Conservation (phyloP, 768 basidiomycete genomes). For the Boletus insuetus region DNA sequence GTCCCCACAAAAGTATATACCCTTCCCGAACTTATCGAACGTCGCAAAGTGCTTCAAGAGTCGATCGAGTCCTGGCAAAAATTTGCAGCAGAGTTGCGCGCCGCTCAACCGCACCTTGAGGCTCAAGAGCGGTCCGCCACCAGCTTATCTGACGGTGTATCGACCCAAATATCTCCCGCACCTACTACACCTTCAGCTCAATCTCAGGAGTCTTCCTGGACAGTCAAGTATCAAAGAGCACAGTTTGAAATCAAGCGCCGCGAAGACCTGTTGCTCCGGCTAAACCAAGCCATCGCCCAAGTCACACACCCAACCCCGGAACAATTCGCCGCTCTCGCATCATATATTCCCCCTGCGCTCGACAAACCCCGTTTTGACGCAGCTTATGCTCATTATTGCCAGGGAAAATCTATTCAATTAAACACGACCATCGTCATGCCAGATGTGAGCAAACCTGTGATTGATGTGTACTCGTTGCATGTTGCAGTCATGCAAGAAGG, state of each 20-base stretch:
- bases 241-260: constrained; percentile 32
- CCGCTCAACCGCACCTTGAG: constrained; percentile 13
- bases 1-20: constrained; percentile 21
- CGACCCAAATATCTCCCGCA: background rate
- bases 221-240: constrained; percentile 19
- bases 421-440: constrained; percentile 31
- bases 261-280: constrained; percentile 25
- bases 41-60: constrained; percentile 23
- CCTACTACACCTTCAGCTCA: constrained; percentile 1
- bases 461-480: constrained; percentile 31
- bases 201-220: constrained; percentile 20
- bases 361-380: constrained; percentile 28
- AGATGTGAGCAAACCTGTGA: constrained; percentile 21
- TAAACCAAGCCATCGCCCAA: constrained; percentile 29
- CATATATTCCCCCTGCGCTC: constrained; percentile 29
- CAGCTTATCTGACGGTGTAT: background rate
- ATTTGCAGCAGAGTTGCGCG: constrained; percentile 18
- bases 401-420: constrained; percentile 23
- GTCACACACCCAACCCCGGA: constrained; percentile 21
- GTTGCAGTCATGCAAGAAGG: constrained; percentile 34
- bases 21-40: constrained; percentile 26
- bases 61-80: constrained; percentile 25
- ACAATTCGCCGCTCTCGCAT: constrained; percentile 24
- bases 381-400: constrained; percentile 29
- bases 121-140: background rate